Evolutionary conservation across 2,329 filamentous ascomycete genomes (phyloP).

Genomic region (Penicillium hordei): DNA sequence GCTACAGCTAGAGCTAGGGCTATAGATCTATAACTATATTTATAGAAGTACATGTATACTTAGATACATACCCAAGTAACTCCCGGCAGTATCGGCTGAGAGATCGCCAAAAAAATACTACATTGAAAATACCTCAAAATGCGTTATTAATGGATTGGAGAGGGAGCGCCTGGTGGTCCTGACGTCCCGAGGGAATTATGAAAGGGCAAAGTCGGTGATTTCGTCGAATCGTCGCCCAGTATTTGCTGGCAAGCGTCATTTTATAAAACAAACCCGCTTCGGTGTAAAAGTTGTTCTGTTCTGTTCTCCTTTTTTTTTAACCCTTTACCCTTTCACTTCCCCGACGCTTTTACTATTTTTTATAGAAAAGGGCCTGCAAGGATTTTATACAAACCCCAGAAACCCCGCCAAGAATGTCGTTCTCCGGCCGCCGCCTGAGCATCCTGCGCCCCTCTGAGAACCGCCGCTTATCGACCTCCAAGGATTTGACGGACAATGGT

Average conservation of each 20-base stretch:
- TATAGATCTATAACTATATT: background rate
- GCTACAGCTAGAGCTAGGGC: background rate
- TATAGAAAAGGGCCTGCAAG: background rate
- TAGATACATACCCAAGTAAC: background rate
- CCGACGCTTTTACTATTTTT: background rate
- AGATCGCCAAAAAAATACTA: background rate
- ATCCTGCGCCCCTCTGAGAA: slow-evolving; percentile 40
- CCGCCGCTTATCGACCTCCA: slow-evolving; percentile 44
- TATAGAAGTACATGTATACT: background rate
- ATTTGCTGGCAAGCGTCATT: slow-evolving; percentile 7
- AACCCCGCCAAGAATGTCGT: slow-evolving; percentile 40
- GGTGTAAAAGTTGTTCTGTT: background rate
- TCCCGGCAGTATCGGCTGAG: background rate
- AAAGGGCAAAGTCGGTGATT: slow-evolving; percentile 18
- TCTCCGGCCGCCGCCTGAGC: slow-evolving; percentile 48
- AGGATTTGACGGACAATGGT: slow-evolving; percentile 50
- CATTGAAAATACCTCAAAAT: background rate
- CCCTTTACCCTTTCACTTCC: background rate
- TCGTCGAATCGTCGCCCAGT: slow-evolving; percentile 24
- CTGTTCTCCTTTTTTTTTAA: background rate
- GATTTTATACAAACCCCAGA: background rate
- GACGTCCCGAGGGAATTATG: background rate
- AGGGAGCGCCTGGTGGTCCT: background rate
- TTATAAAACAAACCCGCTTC: background rate
- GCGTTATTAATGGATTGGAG: background rate